A percentile compares a stretch with the other conserved stretches of the same genome.
Evolutionary conservation across 2,329 filamentous ascomycete species (phyloP).

Genomic region (Raffaelea ambrosiae): DNA sequence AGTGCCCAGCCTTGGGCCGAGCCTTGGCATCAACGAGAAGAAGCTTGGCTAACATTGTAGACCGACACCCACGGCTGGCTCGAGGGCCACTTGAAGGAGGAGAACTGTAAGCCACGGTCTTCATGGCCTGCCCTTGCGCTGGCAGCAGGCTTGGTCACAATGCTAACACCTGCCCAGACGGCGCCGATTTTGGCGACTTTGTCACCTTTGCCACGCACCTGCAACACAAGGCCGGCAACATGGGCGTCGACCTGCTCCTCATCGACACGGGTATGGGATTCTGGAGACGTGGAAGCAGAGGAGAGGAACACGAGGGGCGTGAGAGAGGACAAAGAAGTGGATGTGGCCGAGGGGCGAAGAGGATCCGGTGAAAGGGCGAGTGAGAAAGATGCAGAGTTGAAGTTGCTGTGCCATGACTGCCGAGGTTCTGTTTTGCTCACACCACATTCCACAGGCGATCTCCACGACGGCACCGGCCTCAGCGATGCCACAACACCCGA

Average conservation of each 20-base stretch:
- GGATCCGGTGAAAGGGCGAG: background rate
- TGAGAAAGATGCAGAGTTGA: background rate
- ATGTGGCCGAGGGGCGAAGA: background rate
- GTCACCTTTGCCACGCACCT: conserved; percentile 52
- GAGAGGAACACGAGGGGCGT: background rate
- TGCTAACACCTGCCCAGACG: conserved; percentile 23
- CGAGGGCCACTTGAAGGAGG: conserved; percentile 51
- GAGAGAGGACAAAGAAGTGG: background rate
- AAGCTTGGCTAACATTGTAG: conserved; percentile 13
- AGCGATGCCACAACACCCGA: conserved; percentile 52
- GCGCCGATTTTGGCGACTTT: conserved; percentile 59
- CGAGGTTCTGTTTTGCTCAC: too few relatives aligned
- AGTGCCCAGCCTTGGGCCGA: too few relatives aligned
- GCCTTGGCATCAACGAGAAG: background rate
- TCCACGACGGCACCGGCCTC: conserved; percentile 58
- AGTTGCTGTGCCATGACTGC: too few relatives aligned
- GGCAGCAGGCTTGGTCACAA: background rate
- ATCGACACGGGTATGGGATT: conserved; percentile 44
- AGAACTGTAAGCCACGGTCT: conserved; percentile 40
- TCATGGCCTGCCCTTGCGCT: background rate
- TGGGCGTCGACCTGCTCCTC: conserved; percentile 51
- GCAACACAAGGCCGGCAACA: conserved; percentile 45
- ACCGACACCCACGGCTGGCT: conserved; percentile 56
- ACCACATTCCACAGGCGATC: conserved; percentile 38
- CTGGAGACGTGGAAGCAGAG: background rate